Percentiles rank a stretch among this genome's conserved stretches.
Evolutionary conservation across 83 land plant species (phyloP).

Genomic region (Picea mariana): DNA sequence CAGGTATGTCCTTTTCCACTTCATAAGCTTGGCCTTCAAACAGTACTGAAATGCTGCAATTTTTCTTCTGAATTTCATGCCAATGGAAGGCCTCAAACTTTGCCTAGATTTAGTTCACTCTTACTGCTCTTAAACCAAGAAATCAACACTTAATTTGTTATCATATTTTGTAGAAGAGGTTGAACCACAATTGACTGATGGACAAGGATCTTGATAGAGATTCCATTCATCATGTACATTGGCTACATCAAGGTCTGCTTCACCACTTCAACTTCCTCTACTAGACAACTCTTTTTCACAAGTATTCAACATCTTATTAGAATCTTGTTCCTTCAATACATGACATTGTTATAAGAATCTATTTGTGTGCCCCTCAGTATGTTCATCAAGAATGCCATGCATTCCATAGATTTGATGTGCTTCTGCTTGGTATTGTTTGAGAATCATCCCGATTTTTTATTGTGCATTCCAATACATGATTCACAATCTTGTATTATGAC

Average conservation of each 20-base stretch:
- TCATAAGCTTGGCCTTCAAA: too few relatives aligned
- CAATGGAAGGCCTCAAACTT: too few relatives aligned
- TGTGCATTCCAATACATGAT: not conserved
- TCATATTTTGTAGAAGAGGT: not conserved
- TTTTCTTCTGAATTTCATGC: too few relatives aligned
- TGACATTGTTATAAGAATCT: not conserved
- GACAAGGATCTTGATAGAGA: not conserved
- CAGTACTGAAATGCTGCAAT: too few relatives aligned
- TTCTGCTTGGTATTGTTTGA: not conserved
- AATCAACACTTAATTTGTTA: not conserved
- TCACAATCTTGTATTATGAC: not conserved
- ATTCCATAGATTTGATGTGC: not conserved
- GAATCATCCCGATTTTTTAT: not conserved
- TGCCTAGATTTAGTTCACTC: too few relatives aligned
- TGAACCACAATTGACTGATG: not conserved
- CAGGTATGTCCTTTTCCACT: too few relatives aligned
- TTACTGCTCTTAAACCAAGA: not conserved
- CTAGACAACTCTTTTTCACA: not conserved
- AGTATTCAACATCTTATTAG: not conserved
- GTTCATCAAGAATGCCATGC: not conserved
- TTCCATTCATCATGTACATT: not conserved
- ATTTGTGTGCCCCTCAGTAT: not conserved
- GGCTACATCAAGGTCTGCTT: not conserved
- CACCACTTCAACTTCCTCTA: slow-evolving; percentile 1
- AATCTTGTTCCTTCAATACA: not conserved